Base-by-base conservation (phyloP, 352 stramenopile genomes). In the Globisporangium takayamanum region DNA sequence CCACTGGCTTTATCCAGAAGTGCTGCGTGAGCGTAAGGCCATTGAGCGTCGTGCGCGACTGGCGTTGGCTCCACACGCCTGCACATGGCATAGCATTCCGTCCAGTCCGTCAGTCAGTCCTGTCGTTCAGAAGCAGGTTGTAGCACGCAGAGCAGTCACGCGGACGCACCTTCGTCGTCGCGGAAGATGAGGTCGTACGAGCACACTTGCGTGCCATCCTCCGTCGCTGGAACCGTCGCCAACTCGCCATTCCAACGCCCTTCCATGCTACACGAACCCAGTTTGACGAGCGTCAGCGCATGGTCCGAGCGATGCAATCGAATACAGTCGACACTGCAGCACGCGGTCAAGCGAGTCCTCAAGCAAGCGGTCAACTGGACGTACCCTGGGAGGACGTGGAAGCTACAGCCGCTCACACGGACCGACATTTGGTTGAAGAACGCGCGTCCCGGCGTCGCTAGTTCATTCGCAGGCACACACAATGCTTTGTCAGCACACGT, bases 361-460 rank as follows among this genome's bases (percentile, higher is more conserved):
- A 25, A 16, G 2, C 11, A 28, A 45, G 16, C 4, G 6, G 18
- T 20, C 11, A 39, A 22, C 44, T 15, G 12, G n/a, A 52, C 50
- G 37, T 69, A 73, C 64, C 75, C 74, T 56, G 86, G 86, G 30
- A 95, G 64, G 25, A 95, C 84, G 63, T 95, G 84, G 65, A 78
- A 95, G 59, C 69, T 93, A 69, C 84, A 95, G 25, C 82, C 84
- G 62, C 84, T 93, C 36, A 94, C 84, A 25, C 83, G 82, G 50
- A 95, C 84, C 5, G 86, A 95, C 28, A 95, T 61, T 62, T 95
- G 85, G 58, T 90, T 95, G 69, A 94, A 95, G 53, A 95, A 95
- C 12, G 78, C 74, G 14, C 85, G 75, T 26, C 71, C 78, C 4
- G 73, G 62, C 0, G 64, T 68, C 51, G 57, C 52, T 56, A 20